Conservation (phyloP, 225 moss, liverwort and hornwort species). For the Bryoerythrophyllum caledonicum region DNA sequence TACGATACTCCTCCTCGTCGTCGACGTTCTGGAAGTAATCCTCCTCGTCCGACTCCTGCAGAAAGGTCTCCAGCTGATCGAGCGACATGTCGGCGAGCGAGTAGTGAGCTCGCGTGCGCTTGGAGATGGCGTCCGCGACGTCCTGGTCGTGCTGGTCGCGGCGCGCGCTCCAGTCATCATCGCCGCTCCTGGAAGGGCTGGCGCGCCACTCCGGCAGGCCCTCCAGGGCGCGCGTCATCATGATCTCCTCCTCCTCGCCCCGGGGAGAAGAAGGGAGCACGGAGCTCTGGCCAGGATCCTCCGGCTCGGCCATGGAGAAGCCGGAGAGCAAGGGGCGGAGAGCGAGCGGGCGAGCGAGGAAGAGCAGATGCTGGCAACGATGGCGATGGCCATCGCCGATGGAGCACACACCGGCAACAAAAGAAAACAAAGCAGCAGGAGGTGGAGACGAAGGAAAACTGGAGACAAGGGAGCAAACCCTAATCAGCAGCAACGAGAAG, state of each 20-base stretch:
- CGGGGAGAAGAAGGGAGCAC: constrained; percentile 15
- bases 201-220: constrained; percentile 44
- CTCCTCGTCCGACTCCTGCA: constrained; percentile 97
- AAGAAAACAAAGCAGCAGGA: not conserved
- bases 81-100: constrained; percentile 97
- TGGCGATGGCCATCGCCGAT: not conserved
- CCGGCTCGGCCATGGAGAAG: constrained; percentile 49
- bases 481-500: not conserved
- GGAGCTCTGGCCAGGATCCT: constrained; percentile 22
- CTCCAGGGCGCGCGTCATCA: constrained; percentile 53
- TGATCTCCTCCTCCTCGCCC: constrained; percentile 55
- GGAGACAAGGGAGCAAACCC: not conserved
- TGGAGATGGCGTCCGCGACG: constrained; percentile 74
- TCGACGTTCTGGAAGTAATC: constrained; percentile 92
- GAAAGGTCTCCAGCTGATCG: constrained; percentile 91
- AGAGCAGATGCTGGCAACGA: not conserved
- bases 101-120: constrained; percentile 91
- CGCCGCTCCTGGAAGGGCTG: constrained; percentile 34
- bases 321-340: no score
- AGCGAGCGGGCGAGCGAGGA: not conserved
- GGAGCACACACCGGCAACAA: not conserved
- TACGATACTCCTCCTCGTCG: constrained; percentile 95
- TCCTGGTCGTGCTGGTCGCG: constrained; percentile 54
- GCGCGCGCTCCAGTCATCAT: constrained; percentile 37
- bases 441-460: no score